These are phyloP conservation scores for Acer yangbiense DNA, from an alignment of 345 rosid genomes.

Conservation along the genomic window DNA sequence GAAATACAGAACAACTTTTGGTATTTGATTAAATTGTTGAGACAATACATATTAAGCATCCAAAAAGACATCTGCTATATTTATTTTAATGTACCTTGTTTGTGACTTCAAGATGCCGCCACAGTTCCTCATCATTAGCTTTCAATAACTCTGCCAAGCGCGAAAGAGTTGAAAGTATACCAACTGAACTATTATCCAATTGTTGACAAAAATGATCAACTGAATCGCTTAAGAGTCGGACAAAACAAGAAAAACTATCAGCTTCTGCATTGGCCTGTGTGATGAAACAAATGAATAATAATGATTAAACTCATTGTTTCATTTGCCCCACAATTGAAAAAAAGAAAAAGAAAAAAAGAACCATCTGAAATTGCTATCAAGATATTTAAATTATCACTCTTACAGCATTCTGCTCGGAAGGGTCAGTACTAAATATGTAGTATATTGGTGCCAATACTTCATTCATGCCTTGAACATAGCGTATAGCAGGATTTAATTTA, in stretches of 20 bases:
- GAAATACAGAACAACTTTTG: background rate
- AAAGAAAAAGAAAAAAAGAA: background rate
- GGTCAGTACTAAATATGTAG: conserved; percentile 60
- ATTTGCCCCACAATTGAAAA: background rate
- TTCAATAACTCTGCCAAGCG: conserved; percentile 57
- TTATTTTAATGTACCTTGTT: conserved; percentile 41
- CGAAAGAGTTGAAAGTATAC: conserved; percentile 67
- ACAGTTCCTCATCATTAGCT: conserved; percentile 63
- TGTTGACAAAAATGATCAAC: conserved; percentile 78
- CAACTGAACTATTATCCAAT: conserved; percentile 67
- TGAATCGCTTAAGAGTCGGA: conserved; percentile 59
- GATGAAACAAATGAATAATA: background rate
- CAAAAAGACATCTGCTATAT: background rate
- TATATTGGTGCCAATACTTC: conserved; percentile 77
- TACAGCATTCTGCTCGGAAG: conserved; percentile 59
- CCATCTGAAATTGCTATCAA: background rate
- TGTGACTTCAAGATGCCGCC: conserved; percentile 68
- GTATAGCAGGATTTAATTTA: conserved; percentile 72
- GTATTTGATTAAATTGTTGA: background rate
- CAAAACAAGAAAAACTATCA: conserved; percentile 67
- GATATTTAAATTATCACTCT: conserved; percentile 22
- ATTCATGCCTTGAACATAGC: conserved; percentile 84
- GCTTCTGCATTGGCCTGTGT: conserved; percentile 67
- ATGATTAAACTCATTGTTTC: background rate
- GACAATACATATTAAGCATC: background rate